Evolutionary conservation across 306 rosid species (phyloP), one percentile per base, ranked within the genome.

Genomic region (Hippophae rhamnoides): DNA sequence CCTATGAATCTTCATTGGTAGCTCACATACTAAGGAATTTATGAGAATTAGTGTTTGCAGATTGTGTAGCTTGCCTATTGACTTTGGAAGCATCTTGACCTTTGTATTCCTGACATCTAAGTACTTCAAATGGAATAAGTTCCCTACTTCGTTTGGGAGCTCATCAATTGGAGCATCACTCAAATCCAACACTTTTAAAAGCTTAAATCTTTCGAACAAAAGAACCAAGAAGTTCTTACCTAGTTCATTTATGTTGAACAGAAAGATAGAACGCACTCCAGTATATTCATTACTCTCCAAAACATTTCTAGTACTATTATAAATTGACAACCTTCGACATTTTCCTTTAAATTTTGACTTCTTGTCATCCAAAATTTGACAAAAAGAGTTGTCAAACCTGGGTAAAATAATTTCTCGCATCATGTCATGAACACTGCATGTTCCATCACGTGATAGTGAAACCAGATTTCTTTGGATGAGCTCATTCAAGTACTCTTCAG

Each of bases 381-480:
- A 14, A 6, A 14, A 41, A 18, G 18, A 13, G 41, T 0, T 9
- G 38, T 31, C 38, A 31, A 31, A 31, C 38, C 38, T 31, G 38
- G 38, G 38, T 31, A 52, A 52, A 53, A 52, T 55, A 7, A 64
- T 7, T 13, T 64, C 68, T 10, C 51, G 50, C 27, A 54, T 7
- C 12, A 64, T 43, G 55, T 64, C 69, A 64, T 64, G 69, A 12
- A 64, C 43, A 5, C 69, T 10, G 8, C 52, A 64, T 3, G 2
- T 2, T 9, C 11, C 44, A 8, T 13, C n/a, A 14, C 10, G 5
- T 5, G 62, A 43, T 3, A 13, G 10, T 43, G 43, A 13, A 58
- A 58, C 62, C 40, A 58, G 6, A 8, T 14, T 58, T 58, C 58
- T n/a, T 11, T 44, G 43, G 11, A 43, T 43, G 18, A 58, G 50